Conservation (phyloP, 2,329 filamentous ascomycete genomes). For the Aspergillus ruber region DNA sequence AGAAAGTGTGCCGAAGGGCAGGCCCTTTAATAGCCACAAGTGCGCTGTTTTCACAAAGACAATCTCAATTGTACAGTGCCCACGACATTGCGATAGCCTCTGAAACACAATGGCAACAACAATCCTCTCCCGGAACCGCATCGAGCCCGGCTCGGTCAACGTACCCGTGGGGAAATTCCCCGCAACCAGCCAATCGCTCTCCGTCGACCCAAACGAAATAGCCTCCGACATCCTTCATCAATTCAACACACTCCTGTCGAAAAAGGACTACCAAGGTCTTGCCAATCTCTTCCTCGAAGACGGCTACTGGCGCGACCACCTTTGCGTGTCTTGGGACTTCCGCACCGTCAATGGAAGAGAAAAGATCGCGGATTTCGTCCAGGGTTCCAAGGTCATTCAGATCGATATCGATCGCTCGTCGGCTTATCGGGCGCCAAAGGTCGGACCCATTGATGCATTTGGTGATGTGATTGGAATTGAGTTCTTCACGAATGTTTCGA, state of each 20-base stretch:
- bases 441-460: conserved; percentile 44
- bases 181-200: conserved; percentile 24
- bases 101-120: conserved; percentile 1
- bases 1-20: not conserved
- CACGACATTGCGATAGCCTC: not conserved
- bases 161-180: conserved; percentile 41
- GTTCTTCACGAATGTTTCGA: conserved; percentile 52
- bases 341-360: conserved; percentile 47
- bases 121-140: conserved; percentile 35
- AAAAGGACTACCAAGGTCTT: conserved; percentile 27
- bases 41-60: not conserved
- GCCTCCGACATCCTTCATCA: conserved; percentile 30
- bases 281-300: conserved; percentile 45
- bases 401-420: conserved; percentile 45
- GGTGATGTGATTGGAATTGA: conserved; percentile 49
- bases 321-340: conserved; percentile 51
- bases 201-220: conserved; percentile 31
- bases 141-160: conserved; percentile 52
- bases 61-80: not conserved
- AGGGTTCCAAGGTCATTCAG: conserved; percentile 36
- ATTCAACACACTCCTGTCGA: conserved; percentile 35
- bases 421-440: conserved; percentile 38
- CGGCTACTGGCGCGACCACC: conserved; percentile 55
- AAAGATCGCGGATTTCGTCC: conserved; percentile 31
- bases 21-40: no score